A percentile compares a stretch with the other conserved stretches of the same genome.
phyloP scores from a whole-genome alignment of 805 yeast species.

The Yamadazyma nakazawae region DNA sequence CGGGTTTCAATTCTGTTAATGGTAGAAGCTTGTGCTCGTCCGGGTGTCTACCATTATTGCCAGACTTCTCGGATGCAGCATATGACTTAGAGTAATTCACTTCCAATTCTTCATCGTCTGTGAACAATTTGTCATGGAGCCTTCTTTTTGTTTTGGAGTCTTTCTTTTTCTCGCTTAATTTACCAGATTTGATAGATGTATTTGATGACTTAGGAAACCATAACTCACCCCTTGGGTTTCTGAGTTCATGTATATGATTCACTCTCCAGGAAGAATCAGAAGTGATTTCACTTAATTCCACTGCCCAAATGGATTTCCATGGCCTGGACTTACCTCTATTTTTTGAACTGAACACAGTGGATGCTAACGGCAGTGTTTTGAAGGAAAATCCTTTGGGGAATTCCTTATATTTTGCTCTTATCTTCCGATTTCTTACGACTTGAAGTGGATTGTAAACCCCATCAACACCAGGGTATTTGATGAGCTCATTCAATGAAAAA shows the following conservation, averaged over 20 bases:
- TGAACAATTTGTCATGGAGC: conserved; percentile 34
- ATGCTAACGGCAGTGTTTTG: conserved; percentile 57
- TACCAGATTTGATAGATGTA: conserved; percentile 7
- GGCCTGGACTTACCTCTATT: conserved; percentile 27
- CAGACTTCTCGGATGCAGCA: not conserved
- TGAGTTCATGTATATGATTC: conserved; percentile 52
- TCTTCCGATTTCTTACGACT: conserved; percentile 66
- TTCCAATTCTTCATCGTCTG: conserved; percentile 14
- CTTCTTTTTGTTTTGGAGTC: conserved; percentile 12
- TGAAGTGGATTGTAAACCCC: conserved; percentile 81
- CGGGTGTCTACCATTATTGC: not conserved
- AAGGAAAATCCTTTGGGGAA: conserved; percentile 43
- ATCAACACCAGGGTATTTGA: conserved; percentile 49
- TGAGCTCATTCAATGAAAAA: conserved; percentile 13
- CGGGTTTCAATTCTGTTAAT: conserved; percentile 7
- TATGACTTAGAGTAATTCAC: not conserved
- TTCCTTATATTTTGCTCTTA: conserved; percentile 51
- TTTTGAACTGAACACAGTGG: conserved; percentile 54
- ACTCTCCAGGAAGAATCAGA: conserved; percentile 59
- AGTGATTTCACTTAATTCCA: conserved; percentile 55
- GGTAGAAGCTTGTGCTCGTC: conserved; percentile 3
- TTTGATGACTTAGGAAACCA: conserved; percentile 39
- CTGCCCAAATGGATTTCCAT: conserved; percentile 58
- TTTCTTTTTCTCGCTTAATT: not conserved
- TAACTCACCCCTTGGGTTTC: conserved; percentile 40